A percentile compares a stretch with the other conserved stretches of the same genome.
Evolutionary conservation across 176 grass and related monocot species (phyloP).

Genomic region (Calamus simplicifolius): DNA sequence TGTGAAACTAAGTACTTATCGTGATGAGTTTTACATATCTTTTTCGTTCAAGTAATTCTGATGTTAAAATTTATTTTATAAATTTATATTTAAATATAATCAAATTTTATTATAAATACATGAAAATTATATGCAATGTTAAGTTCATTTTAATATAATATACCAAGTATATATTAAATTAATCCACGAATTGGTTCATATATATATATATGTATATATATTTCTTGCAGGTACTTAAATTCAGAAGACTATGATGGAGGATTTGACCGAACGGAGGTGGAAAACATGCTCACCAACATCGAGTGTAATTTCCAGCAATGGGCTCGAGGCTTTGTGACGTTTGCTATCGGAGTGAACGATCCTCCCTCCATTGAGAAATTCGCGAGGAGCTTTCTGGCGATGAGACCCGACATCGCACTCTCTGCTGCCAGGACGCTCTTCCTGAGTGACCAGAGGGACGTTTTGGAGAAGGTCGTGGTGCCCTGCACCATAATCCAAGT

Average conservation of each 20-base stretch:
- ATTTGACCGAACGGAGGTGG: conserved; percentile 36
- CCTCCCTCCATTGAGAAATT: conserved; percentile 8
- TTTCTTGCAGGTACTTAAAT: conserved; percentile 48
- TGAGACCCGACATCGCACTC: conserved; percentile 54
- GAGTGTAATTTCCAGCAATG: conserved; percentile 45
- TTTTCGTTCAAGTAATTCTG: too few species aligned
- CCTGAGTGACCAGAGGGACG: conserved; percentile 42
- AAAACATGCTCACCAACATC: conserved; percentile 37
- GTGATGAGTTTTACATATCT: too few species aligned
- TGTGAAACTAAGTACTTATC: too few species aligned
- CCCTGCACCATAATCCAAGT: conserved; percentile 53
- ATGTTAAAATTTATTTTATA: too few species aligned
- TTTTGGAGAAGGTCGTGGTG: conserved; percentile 29
- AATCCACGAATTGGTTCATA: too few species aligned
- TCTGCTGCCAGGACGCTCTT: conserved; percentile 48
- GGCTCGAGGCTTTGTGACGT: conserved; percentile 36
- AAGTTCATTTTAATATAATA: too few species aligned
- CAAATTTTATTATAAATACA: too few species aligned
- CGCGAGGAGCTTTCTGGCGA: conserved; percentile 42
- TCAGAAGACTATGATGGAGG: conserved; percentile 72
- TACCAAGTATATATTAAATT: too few species aligned
- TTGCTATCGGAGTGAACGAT: conserved; percentile 21
- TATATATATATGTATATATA: too few species aligned
- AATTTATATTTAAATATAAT: too few species aligned
- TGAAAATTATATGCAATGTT: too few species aligned